Evolutionary conservation across 1,139 yeast species (phyloP), one percentile per base, ranked within the genome.

Genomic region (Blastobotrys serpentis): DNA sequence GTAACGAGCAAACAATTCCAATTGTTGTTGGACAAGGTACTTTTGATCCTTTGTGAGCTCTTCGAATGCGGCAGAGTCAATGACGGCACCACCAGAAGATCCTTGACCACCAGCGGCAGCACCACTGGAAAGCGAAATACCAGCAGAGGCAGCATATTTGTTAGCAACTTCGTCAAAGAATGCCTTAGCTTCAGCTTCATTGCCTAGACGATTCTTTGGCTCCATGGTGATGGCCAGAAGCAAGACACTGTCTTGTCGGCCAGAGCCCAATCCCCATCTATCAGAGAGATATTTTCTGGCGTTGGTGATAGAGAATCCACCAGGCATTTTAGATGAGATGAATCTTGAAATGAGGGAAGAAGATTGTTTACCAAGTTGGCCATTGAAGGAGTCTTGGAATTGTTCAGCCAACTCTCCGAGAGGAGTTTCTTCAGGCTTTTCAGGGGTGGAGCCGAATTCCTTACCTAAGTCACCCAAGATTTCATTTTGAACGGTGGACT

Each of bases 361-460:
- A 2, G 98, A 85, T 63, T 92, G 95, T 71, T 92, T 92, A 68
- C 98, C 98, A 59, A 92, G 79, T 58, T 81, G 79, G 57, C 98
- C 98, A 57, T 72, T 67, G 75, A 88, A 92, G 18, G 90, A 74
- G 59, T 87, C 96, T 72, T 92, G 97, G 80, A 92, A 87, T 64
- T 81, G 84, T 65, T 88, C 98, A 44, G 98, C 97, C 67, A 92
- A 81, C 71, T 92, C 98, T 64, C 82, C 88, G 63, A 92, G 79
- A 56, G 98, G 98, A 46, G 96, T 86, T 65, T 92, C 98, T 73
- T 92, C 98, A 55, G 98, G 98, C 73, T 92, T 92, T 73, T 92
- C 98, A 42, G 98, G 98, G 47, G 98, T 89, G 46, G 94, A 75
- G 60, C 98, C 98, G 64, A 92, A 92, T 73, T 92, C 98, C 71